phyloP scores from a whole-genome alignment of 2,329 filamentous ascomycete species.

The Hypoxylon sp. region DNA sequence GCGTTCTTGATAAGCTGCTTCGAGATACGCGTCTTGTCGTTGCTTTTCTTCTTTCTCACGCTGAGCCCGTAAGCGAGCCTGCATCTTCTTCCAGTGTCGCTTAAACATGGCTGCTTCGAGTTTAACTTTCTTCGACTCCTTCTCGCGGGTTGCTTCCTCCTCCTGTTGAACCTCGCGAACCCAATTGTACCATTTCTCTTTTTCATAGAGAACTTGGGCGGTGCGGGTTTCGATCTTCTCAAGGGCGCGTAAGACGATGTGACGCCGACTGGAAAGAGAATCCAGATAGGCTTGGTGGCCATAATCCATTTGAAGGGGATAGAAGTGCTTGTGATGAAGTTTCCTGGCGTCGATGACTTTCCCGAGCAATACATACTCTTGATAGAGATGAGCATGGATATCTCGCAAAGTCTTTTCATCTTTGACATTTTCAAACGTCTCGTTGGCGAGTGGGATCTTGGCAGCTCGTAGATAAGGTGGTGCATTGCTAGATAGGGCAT shows the following conservation, averaged over 20 bases:
- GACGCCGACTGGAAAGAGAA: slow-evolving; percentile 53
- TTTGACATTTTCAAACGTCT: slow-evolving; percentile 58
- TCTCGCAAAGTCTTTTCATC: slow-evolving; percentile 57
- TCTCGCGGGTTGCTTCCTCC: slow-evolving; percentile 62
- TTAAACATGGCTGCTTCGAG: slow-evolving; percentile 64
- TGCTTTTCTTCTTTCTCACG: slow-evolving; percentile 60
- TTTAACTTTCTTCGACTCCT: slow-evolving; percentile 65
- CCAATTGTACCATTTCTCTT: slow-evolving; percentile 66
- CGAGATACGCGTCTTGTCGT: slow-evolving; percentile 61
- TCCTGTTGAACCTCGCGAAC: slow-evolving; percentile 61
- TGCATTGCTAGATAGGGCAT: slow-evolving; percentile 54
- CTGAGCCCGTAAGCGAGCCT: slow-evolving; percentile 58
- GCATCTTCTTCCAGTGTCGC: slow-evolving; percentile 62
- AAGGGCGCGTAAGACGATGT: slow-evolving; percentile 56
- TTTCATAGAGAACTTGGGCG: slow-evolving; percentile 61
- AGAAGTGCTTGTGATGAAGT: slow-evolving; percentile 54
- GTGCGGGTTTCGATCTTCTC: slow-evolving; percentile 61
- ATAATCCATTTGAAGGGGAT: slow-evolving; percentile 53
- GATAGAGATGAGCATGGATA: slow-evolving; percentile 60
- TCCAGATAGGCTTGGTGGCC: slow-evolving; percentile 55
- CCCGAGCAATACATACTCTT: slow-evolving; percentile 51
- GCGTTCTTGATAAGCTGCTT: slow-evolving; percentile 60
- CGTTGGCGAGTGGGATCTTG: slow-evolving; percentile 57
- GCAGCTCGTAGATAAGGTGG: slow-evolving; percentile 58
- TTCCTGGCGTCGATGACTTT: slow-evolving; percentile 49